Evolutionary conservation across 495 filamentous ascomycete species (phyloP).

Genomic region (Tetracladium setigerum): DNA sequence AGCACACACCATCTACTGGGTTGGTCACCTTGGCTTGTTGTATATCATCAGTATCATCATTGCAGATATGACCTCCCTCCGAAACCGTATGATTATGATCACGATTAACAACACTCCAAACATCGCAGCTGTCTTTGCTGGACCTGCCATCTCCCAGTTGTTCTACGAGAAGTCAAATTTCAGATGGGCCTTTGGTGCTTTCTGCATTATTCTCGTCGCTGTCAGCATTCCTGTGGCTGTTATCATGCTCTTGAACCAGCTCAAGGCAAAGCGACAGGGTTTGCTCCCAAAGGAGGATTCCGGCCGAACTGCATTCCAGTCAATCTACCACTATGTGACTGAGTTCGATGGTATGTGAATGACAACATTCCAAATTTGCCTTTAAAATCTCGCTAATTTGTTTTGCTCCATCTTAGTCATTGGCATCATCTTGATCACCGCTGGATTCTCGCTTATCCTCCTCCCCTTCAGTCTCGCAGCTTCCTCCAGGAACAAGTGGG

Average conservation of each 20-base stretch:
- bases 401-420: slow-evolving; percentile 21
- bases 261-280: slow-evolving; percentile 37
- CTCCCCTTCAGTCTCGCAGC: slow-evolving; percentile 52
- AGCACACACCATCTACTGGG: slow-evolving; percentile 44
- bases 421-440: slow-evolving; percentile 46
- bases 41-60: slow-evolving; percentile 49
- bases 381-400: too few relatives aligned
- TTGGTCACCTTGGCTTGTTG: slow-evolving; percentile 37
- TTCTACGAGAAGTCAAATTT: slow-evolving; percentile 35
- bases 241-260: slow-evolving; percentile 33
- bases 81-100: slow-evolving; percentile 48
- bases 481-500: slow-evolving; percentile 40
- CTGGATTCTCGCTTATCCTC: slow-evolving; percentile 50
- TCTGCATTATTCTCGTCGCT: slow-evolving; percentile 44
- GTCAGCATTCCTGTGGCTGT: slow-evolving; percentile 35
- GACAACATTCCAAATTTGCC: background rate
- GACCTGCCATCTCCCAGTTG: slow-evolving; percentile 29
- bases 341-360: slow-evolving; percentile 51
- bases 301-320: slow-evolving; percentile 40
- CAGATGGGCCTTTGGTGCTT: slow-evolving; percentile 52
- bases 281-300: slow-evolving; percentile 30
- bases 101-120: slow-evolving; percentile 51
- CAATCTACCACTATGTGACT: slow-evolving; percentile 42
- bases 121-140: slow-evolving; percentile 46
- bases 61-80: slow-evolving; percentile 50